phyloP scores from a whole-genome alignment of 306 rosid genomes.

The Cyamopsis tetragonoloba region DNA sequence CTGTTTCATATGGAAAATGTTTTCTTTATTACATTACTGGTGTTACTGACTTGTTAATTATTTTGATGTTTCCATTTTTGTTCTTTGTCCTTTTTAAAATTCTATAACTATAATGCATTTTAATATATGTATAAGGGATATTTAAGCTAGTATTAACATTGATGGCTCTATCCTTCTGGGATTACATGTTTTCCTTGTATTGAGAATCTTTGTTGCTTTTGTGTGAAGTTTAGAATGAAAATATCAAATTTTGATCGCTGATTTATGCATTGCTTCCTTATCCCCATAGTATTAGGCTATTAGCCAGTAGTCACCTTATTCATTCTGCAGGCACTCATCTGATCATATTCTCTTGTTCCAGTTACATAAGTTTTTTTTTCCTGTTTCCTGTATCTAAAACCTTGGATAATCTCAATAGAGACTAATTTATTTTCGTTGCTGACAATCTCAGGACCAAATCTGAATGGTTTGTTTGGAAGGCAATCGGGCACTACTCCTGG shows the following conservation, averaged over 20 bases:
- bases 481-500: conserved; percentile 93
- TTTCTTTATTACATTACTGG: background rate
- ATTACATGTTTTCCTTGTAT: background rate
- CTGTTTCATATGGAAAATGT: no score
- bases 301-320: no score
- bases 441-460: conserved; percentile 69
- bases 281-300: background rate
- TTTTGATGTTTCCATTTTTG: background rate
- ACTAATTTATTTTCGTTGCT: background rate
- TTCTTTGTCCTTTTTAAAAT: background rate
- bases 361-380: background rate
- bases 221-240: background rate
- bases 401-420: background rate
- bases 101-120: background rate
- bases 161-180: background rate
- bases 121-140: no score
- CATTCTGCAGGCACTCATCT: background rate
- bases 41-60: background rate
- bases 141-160: no score
- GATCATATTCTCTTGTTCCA: background rate
- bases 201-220: background rate
- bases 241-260: background rate
- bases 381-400: background rate
- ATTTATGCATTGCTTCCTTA: background rate
- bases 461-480: conserved; percentile 86